Base-by-base conservation (phyloP, 352 stramenopile species). In the Phytopythium sindhum region DNA sequence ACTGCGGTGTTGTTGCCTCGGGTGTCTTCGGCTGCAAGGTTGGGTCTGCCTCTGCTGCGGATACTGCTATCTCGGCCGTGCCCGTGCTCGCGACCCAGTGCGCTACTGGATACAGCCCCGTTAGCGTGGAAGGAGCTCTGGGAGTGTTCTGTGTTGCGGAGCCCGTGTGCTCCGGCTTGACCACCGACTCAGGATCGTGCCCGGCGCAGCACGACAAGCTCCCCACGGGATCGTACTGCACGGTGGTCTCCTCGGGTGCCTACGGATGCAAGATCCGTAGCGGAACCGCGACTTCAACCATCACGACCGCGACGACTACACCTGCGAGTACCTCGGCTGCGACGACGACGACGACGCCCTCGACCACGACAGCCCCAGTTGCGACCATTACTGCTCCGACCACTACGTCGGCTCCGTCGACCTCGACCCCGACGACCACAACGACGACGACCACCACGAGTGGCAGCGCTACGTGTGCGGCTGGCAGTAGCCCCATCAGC, bases 161-260 rank as follows among this genome's bases (percentile, higher is more conserved):
- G 17, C 54, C 54, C 26, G 54, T 80, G 28, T 78, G 73, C 55
- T 68, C 73, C 2, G 70, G 70, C 14, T 58, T 47, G 47, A 74
- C 74, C 31, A 72, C 68, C 53, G 66, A 72, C 64, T 76, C 73
- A 4, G 54, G 54, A 24, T 60, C 54, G 39, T 82, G 74, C 47
- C 74, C 71, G 0, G 50, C 68, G 24, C 54, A 67, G 17, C 74
- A 81, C 33, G 61, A 72, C 21, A 71, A 65, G 0, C 57, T 79
- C 47, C 23, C 29, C 12, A 63, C 73, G 29, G 64, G 64, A 51
- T 81, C 71, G 0, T 44, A 75, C 31, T 79, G 74, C 35, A 68
- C 69, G 39, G 17, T 66, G 8, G 28, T 81, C n/a, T 57, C 69
- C 21, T 71, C 65, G 29, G 69, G 59, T 17, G 69, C 78, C 26